A percentile compares a stretch with the other conserved stretches of the same genome.
Conservation (phyloP, 192 early-diverging fungal genomes). For the Coemansia sp. region DNA sequence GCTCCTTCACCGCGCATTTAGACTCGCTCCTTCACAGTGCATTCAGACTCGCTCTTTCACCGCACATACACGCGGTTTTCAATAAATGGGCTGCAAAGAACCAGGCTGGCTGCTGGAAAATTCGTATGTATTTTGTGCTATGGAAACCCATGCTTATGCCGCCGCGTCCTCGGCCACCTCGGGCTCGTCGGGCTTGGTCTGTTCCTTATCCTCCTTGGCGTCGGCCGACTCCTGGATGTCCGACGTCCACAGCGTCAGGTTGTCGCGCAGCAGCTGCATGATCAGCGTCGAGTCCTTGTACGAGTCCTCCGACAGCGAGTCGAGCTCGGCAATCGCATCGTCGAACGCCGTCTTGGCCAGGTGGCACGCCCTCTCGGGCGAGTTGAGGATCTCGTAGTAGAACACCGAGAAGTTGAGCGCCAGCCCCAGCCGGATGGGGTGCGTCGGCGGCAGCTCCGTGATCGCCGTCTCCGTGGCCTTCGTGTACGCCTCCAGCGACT, state of each 20-base stretch:
- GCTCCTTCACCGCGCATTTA: too few relatives aligned
- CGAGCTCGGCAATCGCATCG: slow-evolving; percentile 92
- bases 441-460: slow-evolving; percentile 80
- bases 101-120: too few relatives aligned
- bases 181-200: slow-evolving; percentile 21
- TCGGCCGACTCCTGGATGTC: slow-evolving; percentile 64
- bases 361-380: slow-evolving; percentile 88
- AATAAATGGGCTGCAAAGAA: too few relatives aligned
- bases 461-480: slow-evolving; percentile 83
- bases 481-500: slow-evolving; percentile 95
- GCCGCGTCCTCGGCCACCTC: slow-evolving; percentile 14
- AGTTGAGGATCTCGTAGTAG: slow-evolving; percentile 97
- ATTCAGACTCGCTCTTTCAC: too few relatives aligned
- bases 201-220: slow-evolving; percentile 24
- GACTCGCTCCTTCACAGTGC: too few relatives aligned
- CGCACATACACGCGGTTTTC: too few relatives aligned
- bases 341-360: slow-evolving; percentile 93
- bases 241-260: slow-evolving; percentile 94
- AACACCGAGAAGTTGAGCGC: slow-evolving; percentile 98
- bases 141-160: slow-evolving; percentile 26
- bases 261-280: slow-evolving; percentile 97
- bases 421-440: slow-evolving; percentile 95
- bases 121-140: slow-evolving; percentile 1
- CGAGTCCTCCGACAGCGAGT: slow-evolving; percentile 87
- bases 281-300: slow-evolving; percentile 98